phyloP scores from a whole-genome alignment of 2,329 filamentous ascomycete genomes.

The Diaporthe destruens region DNA sequence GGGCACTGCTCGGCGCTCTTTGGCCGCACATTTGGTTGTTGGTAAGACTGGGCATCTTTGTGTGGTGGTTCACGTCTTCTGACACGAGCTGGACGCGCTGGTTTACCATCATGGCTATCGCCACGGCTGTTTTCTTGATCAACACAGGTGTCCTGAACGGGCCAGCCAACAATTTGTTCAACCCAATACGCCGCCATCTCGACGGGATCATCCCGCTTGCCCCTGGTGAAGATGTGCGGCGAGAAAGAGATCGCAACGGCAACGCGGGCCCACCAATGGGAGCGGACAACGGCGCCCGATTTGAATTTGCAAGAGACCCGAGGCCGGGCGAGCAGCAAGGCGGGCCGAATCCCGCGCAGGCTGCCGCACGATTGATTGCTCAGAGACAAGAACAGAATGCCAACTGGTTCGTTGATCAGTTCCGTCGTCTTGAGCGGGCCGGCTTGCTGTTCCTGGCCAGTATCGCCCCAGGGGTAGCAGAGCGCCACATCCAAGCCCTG shows the following conservation, averaged over 20 bases:
- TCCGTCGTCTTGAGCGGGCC: constrained; percentile 69
- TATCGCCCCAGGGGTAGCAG: constrained; percentile 74
- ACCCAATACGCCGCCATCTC: constrained; percentile 69
- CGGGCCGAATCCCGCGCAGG: constrained; percentile 61
- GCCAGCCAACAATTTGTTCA: constrained; percentile 66
- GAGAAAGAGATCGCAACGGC: constrained; percentile 33
- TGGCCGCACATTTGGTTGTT: constrained; percentile 74
- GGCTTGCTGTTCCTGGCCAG: constrained; percentile 74
- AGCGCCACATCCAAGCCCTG: constrained; percentile 72
- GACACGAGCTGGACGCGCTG: constrained; percentile 71
- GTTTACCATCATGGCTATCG: constrained; percentile 66
- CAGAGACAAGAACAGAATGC: constrained; percentile 59
- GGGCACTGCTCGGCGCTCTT: constrained; percentile 57
- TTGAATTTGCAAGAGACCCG: constrained; percentile 44
- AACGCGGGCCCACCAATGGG: constrained; percentile 45
- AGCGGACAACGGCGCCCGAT: constrained; percentile 42
- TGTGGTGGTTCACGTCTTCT: constrained; percentile 74
- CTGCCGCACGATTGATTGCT: constrained; percentile 67
- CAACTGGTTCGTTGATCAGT: constrained; percentile 63
- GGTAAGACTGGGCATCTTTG: constrained; percentile 68
- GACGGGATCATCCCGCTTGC: constrained; percentile 69
- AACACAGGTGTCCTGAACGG: constrained; percentile 72
- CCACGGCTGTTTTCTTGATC: constrained; percentile 67
- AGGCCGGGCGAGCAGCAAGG: constrained; percentile 47
- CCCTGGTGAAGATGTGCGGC: constrained; percentile 49